These are phyloP conservation scores for Suillus weaverae DNA, from an alignment of 768 basidiomycete species.

Conservation along the genomic window DNA sequence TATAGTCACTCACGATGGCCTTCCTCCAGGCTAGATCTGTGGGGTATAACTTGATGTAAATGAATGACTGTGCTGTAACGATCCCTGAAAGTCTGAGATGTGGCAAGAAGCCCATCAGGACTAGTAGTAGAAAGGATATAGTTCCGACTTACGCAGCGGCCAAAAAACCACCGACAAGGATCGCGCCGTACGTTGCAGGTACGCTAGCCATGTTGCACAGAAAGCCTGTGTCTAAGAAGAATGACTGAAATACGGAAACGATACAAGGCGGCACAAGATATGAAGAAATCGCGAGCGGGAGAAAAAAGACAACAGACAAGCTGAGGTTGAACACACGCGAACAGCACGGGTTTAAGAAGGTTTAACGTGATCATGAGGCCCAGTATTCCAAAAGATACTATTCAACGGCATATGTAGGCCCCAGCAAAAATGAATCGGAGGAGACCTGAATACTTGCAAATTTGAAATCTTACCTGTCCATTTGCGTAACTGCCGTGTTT, in stretches of 20 bases:
- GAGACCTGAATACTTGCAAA: background rate
- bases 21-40: slow-evolving; percentile 22
- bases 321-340: background rate
- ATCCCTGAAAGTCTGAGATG: slow-evolving; percentile 29
- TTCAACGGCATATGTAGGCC: slow-evolving; percentile 1
- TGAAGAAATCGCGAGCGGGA: background rate
- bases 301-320: background rate
- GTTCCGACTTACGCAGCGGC: slow-evolving; percentile 25
- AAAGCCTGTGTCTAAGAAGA: background rate
- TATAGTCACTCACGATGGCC: slow-evolving; percentile 19
- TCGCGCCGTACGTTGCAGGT: slow-evolving; percentile 27
- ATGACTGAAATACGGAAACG: background rate
- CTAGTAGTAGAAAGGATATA: background rate
- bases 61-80: slow-evolving; percentile 26
- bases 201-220: slow-evolving; percentile 12
- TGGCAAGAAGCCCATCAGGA: background rate
- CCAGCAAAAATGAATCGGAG: background rate
- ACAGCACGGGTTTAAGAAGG: background rate
- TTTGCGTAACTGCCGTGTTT: background rate
- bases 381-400: slow-evolving; percentile 6
- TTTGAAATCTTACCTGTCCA: background rate
- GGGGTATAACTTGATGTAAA: slow-evolving; percentile 33
- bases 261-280: background rate
- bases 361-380: background rate
- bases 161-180: slow-evolving; percentile 30